These are phyloP conservation scores for Fusarium acutatum DNA, from an alignment of 2,329 filamentous ascomycete genomes.

Conservation along the genomic window DNA sequence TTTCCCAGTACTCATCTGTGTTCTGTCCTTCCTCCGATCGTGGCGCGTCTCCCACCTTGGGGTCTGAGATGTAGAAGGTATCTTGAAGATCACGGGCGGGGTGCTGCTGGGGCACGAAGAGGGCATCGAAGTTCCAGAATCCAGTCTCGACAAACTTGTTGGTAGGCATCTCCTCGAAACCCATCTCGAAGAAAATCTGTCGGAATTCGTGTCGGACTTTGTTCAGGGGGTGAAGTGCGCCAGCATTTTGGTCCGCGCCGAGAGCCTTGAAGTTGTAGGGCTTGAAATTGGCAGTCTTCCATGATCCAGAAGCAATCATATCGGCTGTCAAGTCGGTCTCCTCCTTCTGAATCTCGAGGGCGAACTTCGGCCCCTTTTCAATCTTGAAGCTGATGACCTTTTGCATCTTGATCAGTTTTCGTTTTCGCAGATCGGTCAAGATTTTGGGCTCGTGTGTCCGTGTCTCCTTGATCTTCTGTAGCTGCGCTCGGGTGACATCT, in stretches of 20 bases:
- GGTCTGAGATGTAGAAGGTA: slow-evolving; percentile 98
- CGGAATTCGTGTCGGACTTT: slow-evolving; percentile 97
- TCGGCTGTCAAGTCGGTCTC: slow-evolving; percentile 95
- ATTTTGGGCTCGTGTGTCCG: slow-evolving; percentile 79
- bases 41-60: slow-evolving; percentile 76
- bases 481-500: slow-evolving; percentile 80
- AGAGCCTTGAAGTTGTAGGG: slow-evolving; percentile 78
- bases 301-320: slow-evolving; percentile 86
- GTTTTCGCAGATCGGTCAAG: slow-evolving; percentile 85
- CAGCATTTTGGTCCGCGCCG: slow-evolving; percentile 68
- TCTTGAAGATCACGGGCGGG: slow-evolving; percentile 97
- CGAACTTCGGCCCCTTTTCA: slow-evolving; percentile 86
- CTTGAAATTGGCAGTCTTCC: slow-evolving; percentile 95
- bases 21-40: slow-evolving; percentile 67
- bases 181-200: slow-evolving; percentile 99
- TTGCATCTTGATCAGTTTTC: slow-evolving; percentile 84
- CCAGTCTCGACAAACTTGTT: slow-evolving; percentile 93
- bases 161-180: slow-evolving; percentile 98
- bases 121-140: slow-evolving; percentile 99
- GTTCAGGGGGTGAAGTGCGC: slow-evolving; percentile 77
- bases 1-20: slow-evolving; percentile 88
- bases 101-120: slow-evolving; percentile 95
- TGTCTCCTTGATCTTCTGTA: slow-evolving; percentile 76
- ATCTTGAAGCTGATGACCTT: slow-evolving; percentile 89
- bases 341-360: slow-evolving; percentile 87